phyloP scores from a whole-genome alignment of 257 asterid genomes.

The Salvia hispanica region DNA sequence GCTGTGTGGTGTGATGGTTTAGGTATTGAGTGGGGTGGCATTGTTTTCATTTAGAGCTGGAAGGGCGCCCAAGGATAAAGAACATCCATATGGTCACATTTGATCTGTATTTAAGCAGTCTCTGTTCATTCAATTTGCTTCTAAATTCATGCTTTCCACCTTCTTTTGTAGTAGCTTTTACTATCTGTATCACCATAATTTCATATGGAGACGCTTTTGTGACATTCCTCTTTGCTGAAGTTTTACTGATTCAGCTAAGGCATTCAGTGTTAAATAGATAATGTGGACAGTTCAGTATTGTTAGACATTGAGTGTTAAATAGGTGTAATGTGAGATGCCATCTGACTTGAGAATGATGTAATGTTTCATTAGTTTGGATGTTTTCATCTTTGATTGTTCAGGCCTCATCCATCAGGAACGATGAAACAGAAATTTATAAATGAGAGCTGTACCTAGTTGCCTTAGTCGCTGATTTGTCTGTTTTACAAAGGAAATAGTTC shows the following conservation, averaged over 20 bases:
- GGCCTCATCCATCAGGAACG: constrained; percentile 2
- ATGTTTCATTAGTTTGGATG: background rate
- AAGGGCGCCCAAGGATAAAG: constrained; percentile 93
- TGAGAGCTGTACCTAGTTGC: background rate
- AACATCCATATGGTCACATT: constrained; percentile 98
- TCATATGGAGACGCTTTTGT: background rate
- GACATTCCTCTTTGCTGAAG: background rate
- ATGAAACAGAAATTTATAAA: background rate
- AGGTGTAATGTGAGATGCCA: constrained; percentile 7
- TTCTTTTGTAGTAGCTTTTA: background rate
- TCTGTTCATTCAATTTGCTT: constrained; percentile 43
- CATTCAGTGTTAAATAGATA: background rate
- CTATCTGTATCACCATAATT: background rate
- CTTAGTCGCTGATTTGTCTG: background rate
- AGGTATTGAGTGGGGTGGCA: constrained; percentile 97
- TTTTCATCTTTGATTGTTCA: background rate
- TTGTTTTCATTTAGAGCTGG: constrained; percentile 86
- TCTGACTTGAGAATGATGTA: constrained; percentile 11
- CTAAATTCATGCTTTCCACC: background rate
- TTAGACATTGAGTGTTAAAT: background rate
- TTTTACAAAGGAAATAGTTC: background rate
- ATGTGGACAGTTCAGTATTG: background rate
- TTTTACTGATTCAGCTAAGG: background rate
- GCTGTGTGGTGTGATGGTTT: constrained; percentile 28
- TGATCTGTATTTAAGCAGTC: constrained; percentile 76